These are phyloP conservation scores for Epichloe brachyelytri DNA, from an alignment of 2,329 filamentous ascomycete species.

Conservation along the genomic window DNA sequence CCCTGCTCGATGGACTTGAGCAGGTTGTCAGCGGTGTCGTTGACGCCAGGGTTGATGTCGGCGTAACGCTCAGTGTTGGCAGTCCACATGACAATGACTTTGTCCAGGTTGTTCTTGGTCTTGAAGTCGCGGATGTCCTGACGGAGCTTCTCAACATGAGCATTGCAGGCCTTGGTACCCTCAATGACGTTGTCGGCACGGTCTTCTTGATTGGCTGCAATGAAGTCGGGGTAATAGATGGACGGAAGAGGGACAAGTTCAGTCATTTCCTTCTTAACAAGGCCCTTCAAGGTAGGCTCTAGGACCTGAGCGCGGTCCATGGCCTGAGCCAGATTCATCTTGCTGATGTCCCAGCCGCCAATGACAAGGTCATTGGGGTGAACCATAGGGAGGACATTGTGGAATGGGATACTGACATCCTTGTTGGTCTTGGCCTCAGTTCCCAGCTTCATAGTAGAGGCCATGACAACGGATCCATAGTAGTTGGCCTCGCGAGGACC, in stretches of 20 bases:
- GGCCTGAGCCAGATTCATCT: constrained; percentile 73
- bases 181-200: constrained; percentile 83
- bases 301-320: constrained; percentile 96
- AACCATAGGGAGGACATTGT: constrained; percentile 87
- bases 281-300: constrained; percentile 82
- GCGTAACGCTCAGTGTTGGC: constrained; percentile 98
- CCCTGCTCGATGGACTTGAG: constrained; percentile 75
- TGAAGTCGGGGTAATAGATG: constrained; percentile 99
- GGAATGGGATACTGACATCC: constrained; percentile 95
- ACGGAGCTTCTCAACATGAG: constrained; percentile 85
- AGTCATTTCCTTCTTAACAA: constrained; percentile 87
- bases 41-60: constrained; percentile 75
- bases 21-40: constrained; percentile 93
- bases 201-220: constrained; percentile 94
- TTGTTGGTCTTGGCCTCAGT: constrained; percentile 69
- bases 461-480: constrained; percentile 96
- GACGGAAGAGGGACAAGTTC: constrained; percentile 79
- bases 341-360: constrained; percentile 95
- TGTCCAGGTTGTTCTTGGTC: constrained; percentile 69
- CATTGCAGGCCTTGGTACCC: constrained; percentile 71
- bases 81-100: constrained; percentile 95
- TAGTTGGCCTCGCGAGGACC: constrained; percentile 81
- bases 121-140: constrained; percentile 95
- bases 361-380: constrained; percentile 93
- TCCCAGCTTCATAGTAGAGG: constrained; percentile 92